Conservation (phyloP, 1,284 basidiomycete genomes). For the Malassezia equina region DNA sequence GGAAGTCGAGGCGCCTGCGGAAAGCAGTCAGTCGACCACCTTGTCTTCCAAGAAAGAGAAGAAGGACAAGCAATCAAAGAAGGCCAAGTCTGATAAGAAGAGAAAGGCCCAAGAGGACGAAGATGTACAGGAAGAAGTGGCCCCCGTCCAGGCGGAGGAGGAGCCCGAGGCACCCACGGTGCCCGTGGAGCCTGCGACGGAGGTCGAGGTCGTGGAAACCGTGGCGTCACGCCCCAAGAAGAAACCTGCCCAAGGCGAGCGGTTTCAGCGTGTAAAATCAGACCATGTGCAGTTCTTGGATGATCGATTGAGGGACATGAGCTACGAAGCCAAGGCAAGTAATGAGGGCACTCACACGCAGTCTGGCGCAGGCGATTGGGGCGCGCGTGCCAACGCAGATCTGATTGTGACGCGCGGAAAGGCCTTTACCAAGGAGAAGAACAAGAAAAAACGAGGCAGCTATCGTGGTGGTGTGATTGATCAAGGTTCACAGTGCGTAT, state of each 20-base stretch:
- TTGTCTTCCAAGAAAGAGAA: not conserved
- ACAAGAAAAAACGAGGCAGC: conserved; percentile 88
- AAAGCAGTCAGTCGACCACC: not conserved
- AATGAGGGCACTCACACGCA: conserved; percentile 43
- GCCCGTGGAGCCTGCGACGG: not conserved
- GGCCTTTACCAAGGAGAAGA: conserved; percentile 96
- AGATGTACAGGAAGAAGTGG: not conserved
- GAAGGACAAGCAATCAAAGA: not conserved
- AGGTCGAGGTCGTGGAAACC: not conserved
- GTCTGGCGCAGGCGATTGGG: conserved; percentile 67
- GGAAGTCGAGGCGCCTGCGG: not conserved
- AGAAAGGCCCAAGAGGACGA: not conserved
- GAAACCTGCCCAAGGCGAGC: conserved; percentile 1
- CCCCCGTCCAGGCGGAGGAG: not conserved
- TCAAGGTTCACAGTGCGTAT: conserved; percentile 31
- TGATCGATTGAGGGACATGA: conserved; percentile 64
- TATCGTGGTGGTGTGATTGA: conserved; percentile 48
- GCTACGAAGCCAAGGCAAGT: conserved; percentile 60
- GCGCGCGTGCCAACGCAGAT: conserved; percentile 71
- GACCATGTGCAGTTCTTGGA: conserved; percentile 57
- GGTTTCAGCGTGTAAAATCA: conserved; percentile 70
- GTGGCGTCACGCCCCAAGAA: not conserved
- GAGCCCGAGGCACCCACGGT: not conserved
- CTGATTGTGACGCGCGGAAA: conserved; percentile 84
- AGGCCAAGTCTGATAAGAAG: not conserved